These are phyloP conservation scores for Posidonia oceanica DNA, from an alignment of 116 monocot genomes.

Conservation along the genomic window DNA sequence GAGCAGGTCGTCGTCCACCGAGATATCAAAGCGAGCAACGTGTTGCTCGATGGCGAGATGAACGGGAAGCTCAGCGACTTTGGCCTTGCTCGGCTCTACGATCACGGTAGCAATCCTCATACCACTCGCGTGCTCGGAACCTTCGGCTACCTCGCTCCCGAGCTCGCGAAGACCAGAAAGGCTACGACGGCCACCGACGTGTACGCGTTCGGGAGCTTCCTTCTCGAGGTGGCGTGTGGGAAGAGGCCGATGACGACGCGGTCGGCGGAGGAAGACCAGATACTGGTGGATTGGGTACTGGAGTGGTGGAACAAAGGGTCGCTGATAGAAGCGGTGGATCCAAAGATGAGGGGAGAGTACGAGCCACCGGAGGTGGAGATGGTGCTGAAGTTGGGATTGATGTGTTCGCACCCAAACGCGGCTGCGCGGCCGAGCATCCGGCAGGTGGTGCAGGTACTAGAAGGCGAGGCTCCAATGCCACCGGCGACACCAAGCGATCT, in stretches of 20 bases:
- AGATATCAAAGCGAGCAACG: neutral
- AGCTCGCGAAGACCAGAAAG: conserved; percentile 19
- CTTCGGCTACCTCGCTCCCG: conserved; percentile 19
- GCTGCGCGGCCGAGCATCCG: conserved; percentile 12
- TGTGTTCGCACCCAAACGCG: conserved; percentile 18
- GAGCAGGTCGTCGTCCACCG: conserved; percentile 4
- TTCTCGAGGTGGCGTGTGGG: conserved; percentile 20
- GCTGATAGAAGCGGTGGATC: conserved; percentile 8
- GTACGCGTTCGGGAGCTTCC: conserved; percentile 17
- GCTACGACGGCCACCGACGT: conserved; percentile 16
- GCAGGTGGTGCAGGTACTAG: conserved; percentile 16
- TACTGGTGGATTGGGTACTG: conserved; percentile 15
- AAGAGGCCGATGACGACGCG: conserved; percentile 7
- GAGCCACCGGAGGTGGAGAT: conserved; percentile 9
- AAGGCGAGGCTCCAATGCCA: conserved; percentile 9
- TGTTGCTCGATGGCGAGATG: conserved; percentile 16
- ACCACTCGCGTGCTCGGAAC: conserved; percentile 15
- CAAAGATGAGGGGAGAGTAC: conserved; percentile 2
- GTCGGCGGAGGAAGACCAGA: neutral
- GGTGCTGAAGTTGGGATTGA: conserved; percentile 18
- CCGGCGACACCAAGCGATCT: neutral
- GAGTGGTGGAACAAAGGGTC: conserved; percentile 16
- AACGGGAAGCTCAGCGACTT: conserved; percentile 23
- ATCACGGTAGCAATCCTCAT: conserved; percentile 19
- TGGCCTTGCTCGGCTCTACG: conserved; percentile 21